Evolutionary conservation across 202 grass and related monocot species (phyloP).

Genomic region (Dendrocalamus latiflorus): DNA sequence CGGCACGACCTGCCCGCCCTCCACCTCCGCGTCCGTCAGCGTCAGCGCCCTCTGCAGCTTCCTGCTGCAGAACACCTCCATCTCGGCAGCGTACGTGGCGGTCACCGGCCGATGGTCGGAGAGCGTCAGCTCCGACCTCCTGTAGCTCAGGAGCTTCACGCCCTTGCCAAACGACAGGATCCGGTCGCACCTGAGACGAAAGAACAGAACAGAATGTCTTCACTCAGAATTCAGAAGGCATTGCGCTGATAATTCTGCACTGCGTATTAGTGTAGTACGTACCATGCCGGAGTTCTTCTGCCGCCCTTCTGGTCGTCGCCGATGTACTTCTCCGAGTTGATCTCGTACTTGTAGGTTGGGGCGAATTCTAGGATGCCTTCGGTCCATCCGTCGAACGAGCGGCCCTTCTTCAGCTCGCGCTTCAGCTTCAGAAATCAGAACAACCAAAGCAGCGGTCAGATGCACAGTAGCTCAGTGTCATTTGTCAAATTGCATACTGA

Average conservation of each 20-base stretch:
- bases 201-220: not conserved
- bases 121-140: slow-evolving; percentile 49
- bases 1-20: slow-evolving; percentile 51
- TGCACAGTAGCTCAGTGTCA: not conserved
- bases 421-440: slow-evolving; percentile 43
- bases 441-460: not conserved
- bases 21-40: slow-evolving; percentile 84
- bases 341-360: slow-evolving; percentile 88
- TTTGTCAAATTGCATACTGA: not conserved
- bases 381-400: slow-evolving; percentile 74
- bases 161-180: slow-evolving; percentile 71
- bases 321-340: slow-evolving; percentile 57
- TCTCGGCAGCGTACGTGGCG: slow-evolving; percentile 59
- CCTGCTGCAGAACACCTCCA: slow-evolving; percentile 67
- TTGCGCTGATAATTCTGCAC: not conserved
- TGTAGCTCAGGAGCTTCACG: slow-evolving; percentile 45
- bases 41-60: slow-evolving; percentile 85
- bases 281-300: slow-evolving; percentile 81
- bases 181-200: slow-evolving; percentile 51
- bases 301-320: slow-evolving; percentile 64
- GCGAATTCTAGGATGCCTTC: slow-evolving; percentile 78
- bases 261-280: not conserved
- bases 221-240: not conserved
- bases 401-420: slow-evolving; percentile 62
- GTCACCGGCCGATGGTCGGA: slow-evolving; percentile 85